Evolutionary conservation across 306 rosid genomes (phyloP), one percentile per base, ranked within the genome.

Genomic region (Prunus dulcis): DNA sequence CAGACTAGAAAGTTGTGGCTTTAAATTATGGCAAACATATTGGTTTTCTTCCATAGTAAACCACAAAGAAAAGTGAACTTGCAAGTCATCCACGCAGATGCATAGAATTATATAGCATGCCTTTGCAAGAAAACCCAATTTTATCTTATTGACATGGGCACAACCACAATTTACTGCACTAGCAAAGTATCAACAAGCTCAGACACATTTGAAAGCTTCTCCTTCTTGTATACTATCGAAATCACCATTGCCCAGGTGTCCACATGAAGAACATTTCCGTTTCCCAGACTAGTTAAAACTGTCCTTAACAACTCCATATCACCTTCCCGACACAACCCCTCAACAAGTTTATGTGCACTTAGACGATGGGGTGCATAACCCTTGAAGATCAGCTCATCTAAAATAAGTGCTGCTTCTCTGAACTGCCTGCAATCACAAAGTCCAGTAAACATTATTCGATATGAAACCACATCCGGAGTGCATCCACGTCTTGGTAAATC

Each of bases 311-410:
- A 67, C 78, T 84, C 91, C 73, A 79, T 61, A 49, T 89, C 34
- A 64, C 83, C 86, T 77, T 87, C 86, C 73, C 25, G 34, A 66
- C 87, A 82, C 84, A 91, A 50, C 38, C 46, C 76, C 18, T 58
- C 32, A 0, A 91, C 69, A 50, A 93, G 81, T 34, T 80, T 79
- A 38, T 80, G 82, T 53, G 83, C 28, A 67, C 86, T 85, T 25
- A n/a, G 47, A 0, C 56, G 19, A 73, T 56, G 72, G 8, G 93
- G 96, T 15, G 67, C 74, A 64, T 70, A 84, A 20, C 96, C 90
- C 86, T 87, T 82, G 72, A 88, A 93, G 47, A 91, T 45, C 98
- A 89, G 89, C 88, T 91, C 96, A 41, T 91, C 97, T 61, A 91
- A 52, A 74, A 89, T 49, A 28, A 80, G 60, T 14, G 86, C 82